Base-by-base conservation (phyloP, 2,329 filamentous ascomycete genomes). In the Bimuria novae-zelandiae region DNA sequence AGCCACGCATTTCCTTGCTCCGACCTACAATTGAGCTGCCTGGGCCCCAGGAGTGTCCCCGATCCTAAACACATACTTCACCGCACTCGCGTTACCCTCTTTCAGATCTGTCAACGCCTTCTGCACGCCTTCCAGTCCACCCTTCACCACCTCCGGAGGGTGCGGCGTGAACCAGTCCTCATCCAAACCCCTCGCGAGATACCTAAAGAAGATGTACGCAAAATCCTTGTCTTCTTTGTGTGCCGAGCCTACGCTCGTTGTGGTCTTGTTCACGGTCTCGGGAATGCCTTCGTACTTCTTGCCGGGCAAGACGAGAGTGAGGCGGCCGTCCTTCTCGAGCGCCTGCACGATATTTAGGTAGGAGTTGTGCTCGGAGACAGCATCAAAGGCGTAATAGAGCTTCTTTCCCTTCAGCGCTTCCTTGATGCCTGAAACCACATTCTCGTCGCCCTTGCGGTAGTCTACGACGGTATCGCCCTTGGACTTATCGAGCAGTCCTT, bases 61-160 rank as follows among this genome's bases (percentile, higher is more conserved):
- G 68, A 85, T 79, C 56, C 74, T 75, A 62, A 84, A 83, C 0
- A 89, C 81, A 74, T 86, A 88, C 72, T 89, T 89, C 0, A 83
- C 76, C 1, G 79, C 86, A 62, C 82, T 86, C 19, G 82, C 84
- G 69, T 82, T 84, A 0, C 86, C 86, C 23, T 76, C 77, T 65
- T 80, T 82, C 64, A 89, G 67, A 56, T 83, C 80, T 58, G 70
- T 68, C 69, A 89, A 63, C 0, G 75, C 85, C 29, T 64, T 71
- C 62, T 85, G 72, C 2, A 87, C 68, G 0, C 84, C 83, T 3
- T 67, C 75, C 45, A 88, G 60, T 0, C 84, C 84, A 2, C 83
- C 82, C 0, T 77, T 71, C 1, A 84, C 68, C 11, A 85, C 74
- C 67, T 84, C 80, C 39, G 75, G 69, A 36, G 79, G 79, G 65